Evolutionary conservation across 345 rosid genomes (phyloP).

Genomic region (Cardamine resedifolia): DNA sequence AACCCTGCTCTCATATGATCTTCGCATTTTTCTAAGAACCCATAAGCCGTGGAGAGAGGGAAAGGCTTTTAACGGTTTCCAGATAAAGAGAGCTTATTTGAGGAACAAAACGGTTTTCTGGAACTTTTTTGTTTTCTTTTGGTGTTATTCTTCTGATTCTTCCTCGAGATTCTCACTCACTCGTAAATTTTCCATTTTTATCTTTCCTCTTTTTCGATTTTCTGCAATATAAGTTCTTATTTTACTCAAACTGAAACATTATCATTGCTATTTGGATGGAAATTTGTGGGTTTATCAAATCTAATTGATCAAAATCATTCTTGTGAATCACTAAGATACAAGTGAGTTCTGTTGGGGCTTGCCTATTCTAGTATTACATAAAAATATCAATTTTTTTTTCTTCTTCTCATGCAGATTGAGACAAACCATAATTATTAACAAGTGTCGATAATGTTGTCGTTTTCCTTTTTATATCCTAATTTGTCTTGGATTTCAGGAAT

Average conservation of each 20-base stretch:
- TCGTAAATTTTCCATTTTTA: background rate
- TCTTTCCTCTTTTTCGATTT: conserved; percentile 3
- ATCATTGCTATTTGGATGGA: background rate
- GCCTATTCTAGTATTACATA: conserved; percentile 4
- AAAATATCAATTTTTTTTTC: background rate
- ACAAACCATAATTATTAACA: conserved; percentile 6
- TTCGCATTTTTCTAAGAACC: background rate
- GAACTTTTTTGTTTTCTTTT: background rate
- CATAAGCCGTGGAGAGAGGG: background rate
- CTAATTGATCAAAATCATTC: conserved; percentile 4
- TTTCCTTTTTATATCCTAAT: background rate
- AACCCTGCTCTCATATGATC: background rate
- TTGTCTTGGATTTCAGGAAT: conserved; percentile 26
- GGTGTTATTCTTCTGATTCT: background rate
- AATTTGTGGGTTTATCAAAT: conserved; percentile 1
- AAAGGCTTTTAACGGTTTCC: conserved; percentile 25
- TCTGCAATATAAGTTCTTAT: background rate
- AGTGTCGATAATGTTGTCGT: conserved; percentile 26
- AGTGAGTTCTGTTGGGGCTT: background rate
- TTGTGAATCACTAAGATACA: conserved; percentile 1
- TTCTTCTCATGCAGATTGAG: background rate
- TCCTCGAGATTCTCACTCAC: conserved; percentile 13
- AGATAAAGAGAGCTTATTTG: conserved; percentile 5
- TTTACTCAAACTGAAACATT: background rate
- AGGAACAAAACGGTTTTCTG: background rate